phyloP scores from a whole-genome alignment of 176 grass and related monocot genomes.

The Coix lacrymajobi region DNA sequence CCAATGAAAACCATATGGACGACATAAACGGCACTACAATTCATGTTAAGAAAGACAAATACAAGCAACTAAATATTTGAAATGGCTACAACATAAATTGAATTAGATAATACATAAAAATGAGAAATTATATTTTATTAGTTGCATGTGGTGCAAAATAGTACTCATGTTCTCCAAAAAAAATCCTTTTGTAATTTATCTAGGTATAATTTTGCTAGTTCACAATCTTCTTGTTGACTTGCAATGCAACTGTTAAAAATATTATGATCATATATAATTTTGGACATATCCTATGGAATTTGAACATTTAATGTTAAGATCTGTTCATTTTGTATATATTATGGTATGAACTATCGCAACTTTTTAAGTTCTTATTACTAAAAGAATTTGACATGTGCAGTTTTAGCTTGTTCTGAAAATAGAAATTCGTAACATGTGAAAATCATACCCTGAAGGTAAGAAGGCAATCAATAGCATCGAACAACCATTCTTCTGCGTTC shows the following conservation, averaged over 20 bases:
- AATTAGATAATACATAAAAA: not conserved
- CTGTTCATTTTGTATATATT: not conserved
- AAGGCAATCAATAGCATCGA: slow-evolving; percentile 26
- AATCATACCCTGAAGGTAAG: slow-evolving; percentile 27
- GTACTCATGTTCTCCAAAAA: too few relatives aligned
- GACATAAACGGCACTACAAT: not conserved
- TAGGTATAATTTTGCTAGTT: not conserved
- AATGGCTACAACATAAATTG: not conserved
- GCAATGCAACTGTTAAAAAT: not conserved
- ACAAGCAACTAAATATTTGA: not conserved
- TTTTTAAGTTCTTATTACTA: not conserved
- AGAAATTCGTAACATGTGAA: not conserved
- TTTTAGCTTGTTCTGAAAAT: not conserved
- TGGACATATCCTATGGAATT: not conserved
- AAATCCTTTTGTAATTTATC: too few relatives aligned
- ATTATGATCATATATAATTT: not conserved
- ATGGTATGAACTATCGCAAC: not conserved
- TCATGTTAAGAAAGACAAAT: not conserved
- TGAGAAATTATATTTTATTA: too few relatives aligned
- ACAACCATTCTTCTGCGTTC: not conserved
- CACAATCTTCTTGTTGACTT: not conserved
- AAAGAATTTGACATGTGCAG: not conserved
- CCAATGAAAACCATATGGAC: not conserved
- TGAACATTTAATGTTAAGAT: not conserved
- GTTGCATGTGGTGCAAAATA: too few relatives aligned